A percentile compares a stretch with the other conserved stretches of the same genome.
phyloP scores from a whole-genome alignment of 2,329 filamentous ascomycete species.

The Aquanectria penicillioides region DNA sequence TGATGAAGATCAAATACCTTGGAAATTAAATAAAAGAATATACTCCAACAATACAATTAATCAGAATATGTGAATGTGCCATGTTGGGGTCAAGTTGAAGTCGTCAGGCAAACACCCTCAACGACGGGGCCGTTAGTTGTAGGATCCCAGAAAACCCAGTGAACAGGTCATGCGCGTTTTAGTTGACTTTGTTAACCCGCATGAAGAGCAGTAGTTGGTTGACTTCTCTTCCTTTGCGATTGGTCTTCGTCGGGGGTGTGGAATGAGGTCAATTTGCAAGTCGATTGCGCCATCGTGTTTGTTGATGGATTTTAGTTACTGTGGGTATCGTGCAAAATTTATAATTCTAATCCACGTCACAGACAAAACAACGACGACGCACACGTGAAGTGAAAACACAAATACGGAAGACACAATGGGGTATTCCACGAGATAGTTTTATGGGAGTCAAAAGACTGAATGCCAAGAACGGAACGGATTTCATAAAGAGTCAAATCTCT shows the following conservation, averaged over 20 bases:
- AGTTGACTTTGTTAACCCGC: too few species aligned
- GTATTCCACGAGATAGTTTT: constrained; percentile 17
- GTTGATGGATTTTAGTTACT: neutral
- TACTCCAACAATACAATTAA: neutral
- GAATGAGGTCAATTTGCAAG: constrained; percentile 4
- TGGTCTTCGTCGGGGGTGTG: neutral
- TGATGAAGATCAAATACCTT: constrained; percentile 6
- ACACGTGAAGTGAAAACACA: neutral
- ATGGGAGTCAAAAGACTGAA: constrained; percentile 11
- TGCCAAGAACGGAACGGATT: constrained; percentile 37
- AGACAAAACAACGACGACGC: neutral
- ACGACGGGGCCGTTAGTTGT: too few species aligned
- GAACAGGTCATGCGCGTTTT: too few species aligned
- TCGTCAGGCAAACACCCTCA: too few species aligned
- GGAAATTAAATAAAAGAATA: neutral
- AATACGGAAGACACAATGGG: constrained; percentile 9
- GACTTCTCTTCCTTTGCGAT: neutral
- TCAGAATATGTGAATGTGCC: neutral
- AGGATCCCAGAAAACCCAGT: too few species aligned
- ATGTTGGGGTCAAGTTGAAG: too few species aligned
- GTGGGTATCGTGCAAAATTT: neutral
- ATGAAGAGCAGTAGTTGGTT: neutral
- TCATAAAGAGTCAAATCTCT: constrained; percentile 47
- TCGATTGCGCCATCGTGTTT: constrained; percentile 2
- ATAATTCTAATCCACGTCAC: neutral